Conservation (phyloP, 805 yeast species). For the Wickerhamiella bombiphila region DNA sequence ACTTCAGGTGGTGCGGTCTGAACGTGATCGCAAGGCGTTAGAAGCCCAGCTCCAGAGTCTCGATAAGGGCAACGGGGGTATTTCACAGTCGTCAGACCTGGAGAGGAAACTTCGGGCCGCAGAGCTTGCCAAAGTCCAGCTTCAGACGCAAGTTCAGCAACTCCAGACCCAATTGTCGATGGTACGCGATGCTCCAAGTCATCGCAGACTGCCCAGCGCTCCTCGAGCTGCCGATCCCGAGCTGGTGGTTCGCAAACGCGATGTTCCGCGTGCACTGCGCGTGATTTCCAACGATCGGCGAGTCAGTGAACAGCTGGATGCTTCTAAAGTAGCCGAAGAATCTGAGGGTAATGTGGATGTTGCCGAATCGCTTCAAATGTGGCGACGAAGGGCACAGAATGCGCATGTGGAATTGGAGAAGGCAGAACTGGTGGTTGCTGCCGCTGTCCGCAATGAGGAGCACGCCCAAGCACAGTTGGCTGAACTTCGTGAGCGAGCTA, state of each 20-base stretch:
- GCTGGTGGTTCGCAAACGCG: slow-evolving; percentile 8
- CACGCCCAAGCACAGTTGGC: slow-evolving; percentile 32
- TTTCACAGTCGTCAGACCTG: slow-evolving; percentile 2
- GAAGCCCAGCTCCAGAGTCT: slow-evolving; percentile 16
- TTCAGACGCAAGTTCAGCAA: slow-evolving; percentile 8
- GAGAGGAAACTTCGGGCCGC: slow-evolving; percentile 11
- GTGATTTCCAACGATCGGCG: slow-evolving; percentile 16
- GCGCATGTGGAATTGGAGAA: slow-evolving; percentile 58
- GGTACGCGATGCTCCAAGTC: background rate
- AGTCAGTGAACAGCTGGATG: slow-evolving; percentile 32
- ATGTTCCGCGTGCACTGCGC: slow-evolving; percentile 8
- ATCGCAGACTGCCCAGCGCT: slow-evolving; percentile 1
- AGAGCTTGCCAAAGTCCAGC: slow-evolving; percentile 16
- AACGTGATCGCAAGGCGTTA: slow-evolving; percentile 18
- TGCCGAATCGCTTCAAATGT: slow-evolving; percentile 39
- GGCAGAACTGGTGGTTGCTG: slow-evolving; percentile 58
- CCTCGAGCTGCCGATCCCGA: slow-evolving; percentile 6
- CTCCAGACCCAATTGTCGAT: slow-evolving; percentile 3
- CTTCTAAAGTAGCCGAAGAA: slow-evolving; percentile 33
- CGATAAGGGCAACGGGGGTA: slow-evolving; percentile 2
- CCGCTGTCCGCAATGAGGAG: slow-evolving; percentile 49
- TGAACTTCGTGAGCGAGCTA: slow-evolving; percentile 5
- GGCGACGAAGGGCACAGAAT: slow-evolving; percentile 59
- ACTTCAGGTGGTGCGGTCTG: slow-evolving; percentile 21
- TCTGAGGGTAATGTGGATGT: slow-evolving; percentile 43